Evolutionary conservation across 2,329 filamentous ascomycete genomes (phyloP).

Genomic region (Monilinia laxa): DNA sequence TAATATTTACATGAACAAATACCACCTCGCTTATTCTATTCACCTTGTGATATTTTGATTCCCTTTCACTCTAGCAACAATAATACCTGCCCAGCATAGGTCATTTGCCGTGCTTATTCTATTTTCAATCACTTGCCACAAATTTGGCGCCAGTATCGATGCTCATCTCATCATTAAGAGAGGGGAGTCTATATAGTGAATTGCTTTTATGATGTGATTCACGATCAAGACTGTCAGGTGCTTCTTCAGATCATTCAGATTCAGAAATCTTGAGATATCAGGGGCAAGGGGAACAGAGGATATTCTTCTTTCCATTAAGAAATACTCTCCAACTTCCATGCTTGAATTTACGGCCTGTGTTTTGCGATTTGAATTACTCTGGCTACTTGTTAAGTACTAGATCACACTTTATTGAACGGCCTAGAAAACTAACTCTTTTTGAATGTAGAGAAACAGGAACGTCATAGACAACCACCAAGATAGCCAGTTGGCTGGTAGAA

Average conservation of each 20-base stretch:
- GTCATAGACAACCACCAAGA: background rate
- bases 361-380: background rate
- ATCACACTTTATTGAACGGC: background rate
- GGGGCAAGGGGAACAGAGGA: background rate
- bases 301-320: background rate
- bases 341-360: background rate
- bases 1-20: background rate
- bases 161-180: background rate
- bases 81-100: too few relatives aligned
- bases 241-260: background rate
- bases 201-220: slow-evolving; percentile 14
- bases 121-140: background rate
- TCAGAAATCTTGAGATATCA: background rate
- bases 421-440: background rate
- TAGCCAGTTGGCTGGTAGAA: background rate
- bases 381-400: background rate
- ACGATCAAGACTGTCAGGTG: slow-evolving; percentile 2
- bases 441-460: background rate
- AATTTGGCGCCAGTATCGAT: background rate
- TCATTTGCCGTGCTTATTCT: too few relatives aligned
- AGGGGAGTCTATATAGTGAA: slow-evolving; percentile 4
- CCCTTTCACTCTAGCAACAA: too few relatives aligned
- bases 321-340: background rate
- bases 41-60: background rate
- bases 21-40: background rate